Evolutionary conservation across 495 filamentous ascomycete genomes (phyloP), one percentile per base, ranked within the genome.

Genomic region (Neurospora tetraspora): DNA sequence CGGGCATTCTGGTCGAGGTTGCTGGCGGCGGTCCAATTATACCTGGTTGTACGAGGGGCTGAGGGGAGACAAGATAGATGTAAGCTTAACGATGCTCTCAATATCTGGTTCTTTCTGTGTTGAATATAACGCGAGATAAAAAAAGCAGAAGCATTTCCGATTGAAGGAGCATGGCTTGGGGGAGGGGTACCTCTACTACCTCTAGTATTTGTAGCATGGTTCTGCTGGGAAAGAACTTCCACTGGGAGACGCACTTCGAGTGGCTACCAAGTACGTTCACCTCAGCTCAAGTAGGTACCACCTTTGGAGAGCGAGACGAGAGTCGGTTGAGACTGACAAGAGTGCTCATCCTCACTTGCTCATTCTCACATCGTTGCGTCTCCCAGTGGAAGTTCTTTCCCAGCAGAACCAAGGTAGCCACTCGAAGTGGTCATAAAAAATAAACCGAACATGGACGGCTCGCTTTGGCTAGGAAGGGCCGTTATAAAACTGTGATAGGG

Each of bases 1-100:
- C 93, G 38, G 93, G 92, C 75, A 96, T 88, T 76, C 91, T 91
- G 47, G 91, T 86, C 73, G 91, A 82, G 69, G 85, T 88, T 76
- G 87, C 87, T 71, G 88, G 85, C 71, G 90, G 83, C 73, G 86
- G 82, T 76, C 89, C 87, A 73, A 91, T 88, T 82, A 92, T 87
- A 81, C 88, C 89, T 78, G 91, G 84, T 75, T 91, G 91, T 74
- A 94, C 84, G 75, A 90, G 89, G 20, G 87, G 85, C 76, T 89
- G 90, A 43, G 91, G 89, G 70, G 84, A 6, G 31, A 34, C 31
- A 65, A 65, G 20, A 31, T 31, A 34, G 53, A 65, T 65, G 53
- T 3, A 65, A 65, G 14, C 23, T 14, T 16, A 27, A 18, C 53
- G 27, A 65, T 65, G 27, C 12, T 31, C 53, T 36, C 53, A 14